Conservation (phyloP, 768 basidiomycete species). For the Mrakia blollopis region DNA sequence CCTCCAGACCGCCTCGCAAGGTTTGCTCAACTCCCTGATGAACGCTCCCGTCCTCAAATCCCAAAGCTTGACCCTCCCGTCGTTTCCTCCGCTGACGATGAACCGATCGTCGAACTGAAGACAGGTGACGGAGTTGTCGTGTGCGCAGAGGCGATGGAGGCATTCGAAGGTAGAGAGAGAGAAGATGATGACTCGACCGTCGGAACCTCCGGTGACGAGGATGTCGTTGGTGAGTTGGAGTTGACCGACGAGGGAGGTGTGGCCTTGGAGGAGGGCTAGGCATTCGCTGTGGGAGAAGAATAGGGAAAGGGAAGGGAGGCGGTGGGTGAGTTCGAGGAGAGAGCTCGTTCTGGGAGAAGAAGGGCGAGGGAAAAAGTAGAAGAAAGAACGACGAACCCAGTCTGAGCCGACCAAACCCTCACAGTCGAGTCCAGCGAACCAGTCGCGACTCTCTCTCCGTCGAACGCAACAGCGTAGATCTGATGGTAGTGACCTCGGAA, state of each 20-base stretch:
- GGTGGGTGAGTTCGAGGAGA: not conserved
- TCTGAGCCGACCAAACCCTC: conserved; percentile 77
- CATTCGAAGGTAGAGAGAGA: conserved; percentile 48
- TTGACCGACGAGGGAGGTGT: conserved; percentile 87
- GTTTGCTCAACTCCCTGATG: conserved; percentile 71
- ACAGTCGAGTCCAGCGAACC: conserved; percentile 93
- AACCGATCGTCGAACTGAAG: conserved; percentile 80
- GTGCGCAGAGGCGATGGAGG: conserved; percentile 66
- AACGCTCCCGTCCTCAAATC: conserved; percentile 55
- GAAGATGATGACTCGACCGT: conserved; percentile 77
- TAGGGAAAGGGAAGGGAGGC: not conserved
- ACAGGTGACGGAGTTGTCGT: conserved; percentile 76
- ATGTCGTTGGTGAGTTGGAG: conserved; percentile 65
- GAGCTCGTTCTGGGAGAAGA: no score
- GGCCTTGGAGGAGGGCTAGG: conserved; percentile 77
- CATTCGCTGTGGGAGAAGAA: conserved; percentile 56
- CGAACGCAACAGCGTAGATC: conserved; percentile 86
- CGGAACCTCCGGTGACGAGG: conserved; percentile 79
- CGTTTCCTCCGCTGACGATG: conserved; percentile 53
- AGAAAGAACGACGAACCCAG: conserved; percentile 59
- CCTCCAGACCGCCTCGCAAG: conserved; percentile 75
- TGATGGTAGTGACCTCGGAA: conserved; percentile 79
- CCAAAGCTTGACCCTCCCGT: conserved; percentile 46
- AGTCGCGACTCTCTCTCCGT: conserved; percentile 72
- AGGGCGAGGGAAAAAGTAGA: not conserved